These are phyloP conservation scores for Gracilariopsis chorda DNA, from an alignment of 23 red algal genomes.

Conservation along the genomic window DNA sequence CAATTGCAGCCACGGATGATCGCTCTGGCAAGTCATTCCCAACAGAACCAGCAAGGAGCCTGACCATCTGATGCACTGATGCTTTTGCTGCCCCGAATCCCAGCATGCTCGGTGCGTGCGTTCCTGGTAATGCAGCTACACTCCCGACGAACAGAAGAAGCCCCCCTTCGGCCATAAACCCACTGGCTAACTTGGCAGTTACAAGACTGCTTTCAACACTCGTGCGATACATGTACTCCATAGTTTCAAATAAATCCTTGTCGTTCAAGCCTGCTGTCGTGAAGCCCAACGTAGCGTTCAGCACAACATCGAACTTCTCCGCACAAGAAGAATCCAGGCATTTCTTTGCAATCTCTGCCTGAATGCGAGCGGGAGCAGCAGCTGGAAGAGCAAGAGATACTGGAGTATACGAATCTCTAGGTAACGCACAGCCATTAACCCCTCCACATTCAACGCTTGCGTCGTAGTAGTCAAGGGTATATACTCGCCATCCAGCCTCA, in stretches of 20 bases:
- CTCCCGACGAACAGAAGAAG: constrained; percentile 62
- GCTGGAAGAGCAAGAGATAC: constrained; percentile 59
- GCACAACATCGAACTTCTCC: constrained; percentile 59
- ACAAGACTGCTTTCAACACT: constrained; percentile 77
- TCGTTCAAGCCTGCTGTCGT: constrained; percentile 50
- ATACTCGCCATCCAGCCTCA: constrained; percentile 56
- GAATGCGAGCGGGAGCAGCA: constrained; percentile 52
- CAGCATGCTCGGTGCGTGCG: constrained; percentile 52
- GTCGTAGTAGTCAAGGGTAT: constrained; percentile 69
- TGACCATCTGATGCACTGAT: constrained; percentile 82
- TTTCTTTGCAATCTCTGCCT: constrained; percentile 48
- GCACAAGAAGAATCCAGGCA: constrained; percentile 40
- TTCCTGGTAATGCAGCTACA: constrained; percentile 69
- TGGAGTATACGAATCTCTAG: constrained; percentile 28
- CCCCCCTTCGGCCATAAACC: constrained; percentile 70
- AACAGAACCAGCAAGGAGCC: constrained; percentile 59
- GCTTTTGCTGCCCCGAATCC: constrained; percentile 75
- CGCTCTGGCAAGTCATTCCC: constrained; percentile 62
- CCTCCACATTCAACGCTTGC: constrained; percentile 53
- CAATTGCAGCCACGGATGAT: constrained; percentile 69
- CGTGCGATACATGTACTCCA: constrained; percentile 80
- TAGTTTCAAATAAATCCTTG: constrained; percentile 73
- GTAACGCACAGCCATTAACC: constrained; percentile 46
- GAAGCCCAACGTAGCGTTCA: constrained; percentile 81
- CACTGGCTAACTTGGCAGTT: constrained; percentile 60